Base-by-base conservation (phyloP, 106 monocot genomes). In the Dioscorea alata region DNA sequence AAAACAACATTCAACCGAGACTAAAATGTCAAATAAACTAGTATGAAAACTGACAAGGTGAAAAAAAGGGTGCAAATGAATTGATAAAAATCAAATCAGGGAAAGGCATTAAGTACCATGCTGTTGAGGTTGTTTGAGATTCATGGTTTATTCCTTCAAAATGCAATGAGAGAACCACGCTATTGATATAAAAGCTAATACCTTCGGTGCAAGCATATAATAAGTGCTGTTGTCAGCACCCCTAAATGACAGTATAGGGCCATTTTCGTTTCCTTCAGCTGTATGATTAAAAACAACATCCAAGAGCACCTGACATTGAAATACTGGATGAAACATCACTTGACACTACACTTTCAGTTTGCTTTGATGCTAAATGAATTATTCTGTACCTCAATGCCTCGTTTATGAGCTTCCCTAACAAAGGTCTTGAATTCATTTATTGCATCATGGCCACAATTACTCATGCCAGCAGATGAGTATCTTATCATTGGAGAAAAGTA, bases 261-360 rank as follows among this genome's bases (percentile, higher is more conserved):
- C 95, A 33, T 88, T 91, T 53, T 91, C 88, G 74, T 95, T 95
- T 56, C 95, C 95, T 76, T 95, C 95, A 66, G 91, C 95, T 61
- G 91, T 95, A 75, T 95, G 95, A 80, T 95, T 95, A 65, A 88
- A 91, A 59, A 95, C 95, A 71, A 95, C 88, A 74, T 95, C 95
- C 83, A 91, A 54, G 69, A 95, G 49, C 48, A 95, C 87, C 94
- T 94, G 80, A 28, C 68, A 60, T 23, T 8, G 63, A 23, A 68
- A 59, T 20, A 57, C 5, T 25, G 19, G 20, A 32, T 52, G 50
- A 57, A 48, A 73, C 54, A 54, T 65, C 19, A 73, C 34, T 12
- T 19, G 8, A 48, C 21, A 28, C 22, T 20, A 32, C 20, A 21
- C 42, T 42, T 42, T 42, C 42, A 42, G 42, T 42, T 42, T 6